Evolutionary conservation across 2,329 filamentous ascomycete species (phyloP).

Genomic region (Hymenoscyphus repandus): DNA sequence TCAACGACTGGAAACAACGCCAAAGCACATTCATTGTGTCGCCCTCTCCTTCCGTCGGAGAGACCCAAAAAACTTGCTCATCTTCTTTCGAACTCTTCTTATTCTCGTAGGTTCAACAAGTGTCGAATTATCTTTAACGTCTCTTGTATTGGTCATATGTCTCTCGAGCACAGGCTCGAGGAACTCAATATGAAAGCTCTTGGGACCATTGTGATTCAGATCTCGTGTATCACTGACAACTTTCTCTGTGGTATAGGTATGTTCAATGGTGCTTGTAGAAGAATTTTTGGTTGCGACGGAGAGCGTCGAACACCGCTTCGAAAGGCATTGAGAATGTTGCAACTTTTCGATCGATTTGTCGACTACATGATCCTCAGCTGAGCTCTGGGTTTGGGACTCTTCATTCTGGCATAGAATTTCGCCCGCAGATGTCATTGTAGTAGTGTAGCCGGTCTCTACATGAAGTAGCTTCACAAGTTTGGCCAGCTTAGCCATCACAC

Average conservation of each 20-base stretch:
- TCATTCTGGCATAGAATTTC: too few relatives aligned
- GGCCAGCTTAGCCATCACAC: not conserved
- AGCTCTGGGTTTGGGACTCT: too few relatives aligned
- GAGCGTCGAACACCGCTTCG: too few relatives aligned
- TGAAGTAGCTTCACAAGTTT: too few relatives aligned
- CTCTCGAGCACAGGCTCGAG: not conserved
- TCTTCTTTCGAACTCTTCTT: conserved; percentile 11
- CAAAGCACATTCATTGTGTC: not conserved
- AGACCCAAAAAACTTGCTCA: conserved; percentile 9
- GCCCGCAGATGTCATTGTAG: too few relatives aligned
- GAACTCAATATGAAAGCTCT: not conserved
- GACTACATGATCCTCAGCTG: too few relatives aligned
- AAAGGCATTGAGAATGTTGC: too few relatives aligned
- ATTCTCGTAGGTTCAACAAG: not conserved
- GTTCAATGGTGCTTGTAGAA: too few relatives aligned
- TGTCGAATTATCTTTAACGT: not conserved
- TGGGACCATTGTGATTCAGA: not conserved
- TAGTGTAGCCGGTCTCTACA: too few relatives aligned
- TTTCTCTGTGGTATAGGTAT: not conserved
- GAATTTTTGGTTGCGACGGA: too few relatives aligned
- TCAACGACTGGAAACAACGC: too few relatives aligned
- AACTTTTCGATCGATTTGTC: too few relatives aligned
- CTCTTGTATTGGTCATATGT: not conserved
- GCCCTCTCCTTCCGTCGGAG: conserved; percentile 4
- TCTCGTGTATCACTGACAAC: not conserved